Base-by-base conservation (phyloP, 331 rosid genomes). In the Ulmus americana region DNA sequence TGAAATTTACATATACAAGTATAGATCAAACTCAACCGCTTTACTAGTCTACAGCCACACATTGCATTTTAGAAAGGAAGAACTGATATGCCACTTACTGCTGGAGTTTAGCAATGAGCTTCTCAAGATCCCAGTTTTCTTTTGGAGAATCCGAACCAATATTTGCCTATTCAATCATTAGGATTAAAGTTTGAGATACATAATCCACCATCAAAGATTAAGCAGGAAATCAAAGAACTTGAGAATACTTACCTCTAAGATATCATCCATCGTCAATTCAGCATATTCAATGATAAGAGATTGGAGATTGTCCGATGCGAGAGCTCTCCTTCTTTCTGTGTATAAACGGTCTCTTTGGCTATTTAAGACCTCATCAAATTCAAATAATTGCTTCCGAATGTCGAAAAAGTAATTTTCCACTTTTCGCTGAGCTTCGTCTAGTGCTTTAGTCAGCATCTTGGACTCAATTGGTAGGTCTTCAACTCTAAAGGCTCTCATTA, bases 401-500 rank as follows among this genome's bases (percentile, higher is more conserved):
- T 92, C 98, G 62, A 92, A 89, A 81, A 92, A 92, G 67, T 92
- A 92, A 71, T 87, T 92, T 79, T 92, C 97, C 61, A 92, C 98
- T 87, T 92, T 92, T 75, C 95, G 77, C 70, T 92, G 98, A 75
- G 98, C 98, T 82, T 92, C 98, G 71, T 89, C 97, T 46, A 92
- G 84, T 79, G 98, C 97, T 84, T 89, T 92, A 73, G 98, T 92
- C 73, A 92, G 77, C 97, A 92, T 92, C 90, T 83, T 82, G 69
- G 98, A 92, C 71, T 92, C 98, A 39, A 92, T 92, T 67, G 98
- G 98, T 15, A 92, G 85, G 77, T 92, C 97, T 76, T 92, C 98
- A 61, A 92, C 95, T 87, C 97, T 87, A 61, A 92, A 92, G 45
- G 98, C 98, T 62, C 78, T 84, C 98, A 89, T 92, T 67, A 92